Conservation (phyloP, 345 rosid species). For the Salix exigua region DNA sequence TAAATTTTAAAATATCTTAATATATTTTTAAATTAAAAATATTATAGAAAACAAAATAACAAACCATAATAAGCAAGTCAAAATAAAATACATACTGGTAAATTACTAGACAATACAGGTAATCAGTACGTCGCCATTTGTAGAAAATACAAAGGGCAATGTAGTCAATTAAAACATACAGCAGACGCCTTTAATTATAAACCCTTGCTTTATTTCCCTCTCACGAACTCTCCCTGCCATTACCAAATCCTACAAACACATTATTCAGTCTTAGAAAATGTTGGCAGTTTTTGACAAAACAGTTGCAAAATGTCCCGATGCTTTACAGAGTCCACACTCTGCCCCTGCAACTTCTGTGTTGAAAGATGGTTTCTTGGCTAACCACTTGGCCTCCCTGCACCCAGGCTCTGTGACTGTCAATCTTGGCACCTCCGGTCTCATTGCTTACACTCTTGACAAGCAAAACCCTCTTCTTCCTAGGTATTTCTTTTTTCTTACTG, state of each 20-base stretch:
- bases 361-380: conserved; percentile 60
- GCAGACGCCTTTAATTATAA: not conserved
- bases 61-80: too few relatives aligned
- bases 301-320: conserved; percentile 81
- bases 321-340: conserved; percentile 53
- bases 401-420: conserved; percentile 63
- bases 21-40: too few relatives aligned
- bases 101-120: too few relatives aligned
- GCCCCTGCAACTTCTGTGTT: conserved; percentile 45
- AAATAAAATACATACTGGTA: too few relatives aligned
- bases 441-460: conserved; percentile 64
- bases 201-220: too few relatives aligned
- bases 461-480: conserved; percentile 91
- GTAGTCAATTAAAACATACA: not conserved
- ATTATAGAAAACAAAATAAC: too few relatives aligned
- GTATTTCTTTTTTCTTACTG: conserved; percentile 23
- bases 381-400: conserved; percentile 49
- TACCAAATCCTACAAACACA: not conserved
- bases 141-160: not conserved
- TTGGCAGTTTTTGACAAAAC: conserved; percentile 82
- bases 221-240: not conserved
- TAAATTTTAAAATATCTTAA: too few relatives aligned
- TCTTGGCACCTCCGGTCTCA: conserved; percentile 68
- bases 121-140: not conserved
- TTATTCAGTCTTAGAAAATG: conserved; percentile 35